Evolutionary conservation across 352 stramenopile species (phyloP).

Genomic region (Globisporangium polare): DNA sequence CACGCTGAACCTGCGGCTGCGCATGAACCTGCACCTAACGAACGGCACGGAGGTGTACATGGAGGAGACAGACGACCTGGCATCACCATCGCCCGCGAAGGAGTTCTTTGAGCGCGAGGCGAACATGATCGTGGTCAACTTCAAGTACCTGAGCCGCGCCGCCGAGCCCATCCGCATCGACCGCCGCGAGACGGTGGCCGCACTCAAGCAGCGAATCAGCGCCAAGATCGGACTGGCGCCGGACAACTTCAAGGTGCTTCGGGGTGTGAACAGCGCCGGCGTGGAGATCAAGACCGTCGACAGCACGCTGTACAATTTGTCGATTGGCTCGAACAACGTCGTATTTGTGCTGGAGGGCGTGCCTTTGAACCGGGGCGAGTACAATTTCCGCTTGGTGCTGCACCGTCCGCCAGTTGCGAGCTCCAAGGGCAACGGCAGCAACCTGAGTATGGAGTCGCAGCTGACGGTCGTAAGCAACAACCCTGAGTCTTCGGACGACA

Average conservation of each 20-base stretch:
- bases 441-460: slow-evolving; percentile 16
- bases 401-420: slow-evolving; percentile 24
- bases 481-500: slow-evolving; percentile 20
- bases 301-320: slow-evolving; percentile 69
- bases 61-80: slow-evolving; percentile 54
- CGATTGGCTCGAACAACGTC: slow-evolving; percentile 62
- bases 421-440: slow-evolving; percentile 7
- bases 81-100: slow-evolving; percentile 43
- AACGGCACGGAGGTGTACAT: slow-evolving; percentile 76
- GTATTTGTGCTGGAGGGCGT: slow-evolving; percentile 65
- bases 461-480: slow-evolving; percentile 19
- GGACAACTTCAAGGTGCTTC: slow-evolving; percentile 75
- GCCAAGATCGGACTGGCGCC: slow-evolving; percentile 36
- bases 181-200: slow-evolving; percentile 55
- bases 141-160: slow-evolving; percentile 45
- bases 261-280: slow-evolving; percentile 56
- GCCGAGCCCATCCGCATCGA: slow-evolving; percentile 66
- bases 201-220: slow-evolving; percentile 58
- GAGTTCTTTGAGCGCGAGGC: slow-evolving; percentile 70
- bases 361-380: slow-evolving; percentile 66
- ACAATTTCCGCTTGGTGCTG: slow-evolving; percentile 72
- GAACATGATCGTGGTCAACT: slow-evolving; percentile 78
- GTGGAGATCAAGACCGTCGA: slow-evolving; percentile 83
- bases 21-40: slow-evolving; percentile 59
- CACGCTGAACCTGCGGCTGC: slow-evolving; percentile 39